Base-by-base conservation (phyloP, 2,329 filamentous ascomycete species). In the Coleophoma crateriformis region DNA sequence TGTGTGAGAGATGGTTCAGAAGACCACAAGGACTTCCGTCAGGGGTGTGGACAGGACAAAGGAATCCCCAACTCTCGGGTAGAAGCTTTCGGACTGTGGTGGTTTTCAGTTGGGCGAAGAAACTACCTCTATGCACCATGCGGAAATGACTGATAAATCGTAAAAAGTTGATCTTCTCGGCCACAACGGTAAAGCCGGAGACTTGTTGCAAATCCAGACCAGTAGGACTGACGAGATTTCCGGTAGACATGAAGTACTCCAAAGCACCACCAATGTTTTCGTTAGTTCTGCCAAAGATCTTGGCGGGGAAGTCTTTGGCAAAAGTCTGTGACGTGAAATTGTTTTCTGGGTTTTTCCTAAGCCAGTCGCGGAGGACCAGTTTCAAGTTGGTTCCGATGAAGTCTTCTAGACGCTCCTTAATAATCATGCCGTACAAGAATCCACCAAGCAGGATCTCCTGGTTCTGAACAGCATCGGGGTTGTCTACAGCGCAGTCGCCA, bases 131-230 rank as follows among this genome's bases (percentile, higher is more conserved):
- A 73, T 99, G 94, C 50, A 99, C 90, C 90, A 96, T 96, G 58
- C 94, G 87, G 79, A 99, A 99, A 69, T 99, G 94, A 68, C 89
- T 94, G 72, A 99, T 95, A 73, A 97, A 99, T 62, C 94, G 89
- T 63, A 95, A 83, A 67, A 97, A 99, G 73, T 99, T 99, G 66
- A 99, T 92, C 77, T 97, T 97, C 67, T 99, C 94, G 3, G 94
- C 94, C 46, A 97, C 91, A 46, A 99, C 90, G 0, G 90, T 95
- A 68, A 95, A 99, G 54, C 94, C 94, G 12, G 92, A 94, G 0
- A 87, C 85, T 69, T 99, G 94, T 65, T 97, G 94, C 62, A 96
- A 70, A 77, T 99, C 94, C 38, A 99, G 77, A 56, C 94, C 94
- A 32, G 89, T 95, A 13, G 89, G 85, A 74, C 89, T 95, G 63